Percentiles rank a stretch among this genome's conserved stretches.
phyloP scores from a whole-genome alignment of 1,284 basidiomycete species.

The Mycena sp. region DNA sequence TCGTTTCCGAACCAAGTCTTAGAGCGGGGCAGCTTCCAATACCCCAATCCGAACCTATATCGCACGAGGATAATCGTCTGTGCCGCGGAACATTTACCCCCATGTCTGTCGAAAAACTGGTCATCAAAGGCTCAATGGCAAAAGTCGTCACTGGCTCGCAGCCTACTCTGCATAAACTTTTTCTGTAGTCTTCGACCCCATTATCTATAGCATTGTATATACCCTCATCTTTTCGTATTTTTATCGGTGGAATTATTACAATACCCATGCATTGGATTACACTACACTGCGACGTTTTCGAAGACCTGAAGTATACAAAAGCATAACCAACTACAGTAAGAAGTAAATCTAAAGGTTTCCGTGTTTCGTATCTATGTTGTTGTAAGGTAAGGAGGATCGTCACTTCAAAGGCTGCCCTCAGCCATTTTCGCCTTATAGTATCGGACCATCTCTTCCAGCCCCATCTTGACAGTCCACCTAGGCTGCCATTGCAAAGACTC shows the following conservation, averaged over 20 bases:
- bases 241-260: no score
- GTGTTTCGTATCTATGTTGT: not conserved
- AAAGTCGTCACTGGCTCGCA: slow-evolving; percentile 53
- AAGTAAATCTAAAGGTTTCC: no score
- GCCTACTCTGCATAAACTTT: slow-evolving; percentile 33
- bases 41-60: slow-evolving; percentile 34
- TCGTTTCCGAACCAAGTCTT: no score
- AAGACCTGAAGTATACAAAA: no score
- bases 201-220: no score
- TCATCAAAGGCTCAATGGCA: slow-evolving; percentile 64
- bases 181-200: slow-evolving; percentile 19
- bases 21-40: slow-evolving; percentile 8
- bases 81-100: slow-evolving; percentile 51
- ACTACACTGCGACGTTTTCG: slow-evolving; percentile 19
- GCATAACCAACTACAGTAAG: no score
- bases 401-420: slow-evolving; percentile 75
- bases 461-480: slow-evolving; percentile 90
- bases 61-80: slow-evolving; percentile 49
- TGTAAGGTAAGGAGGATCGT: not conserved
- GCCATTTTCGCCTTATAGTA: slow-evolving; percentile 91
- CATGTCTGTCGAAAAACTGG: slow-evolving; percentile 55
- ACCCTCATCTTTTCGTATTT: no score
- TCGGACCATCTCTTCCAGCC: slow-evolving; percentile 92
- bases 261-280: no score
- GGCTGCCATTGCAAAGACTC: slow-evolving; percentile 91